Evolutionary conservation across 2,329 filamentous ascomycete genomes (phyloP).

Genomic region (Aspergillus ustus): DNA sequence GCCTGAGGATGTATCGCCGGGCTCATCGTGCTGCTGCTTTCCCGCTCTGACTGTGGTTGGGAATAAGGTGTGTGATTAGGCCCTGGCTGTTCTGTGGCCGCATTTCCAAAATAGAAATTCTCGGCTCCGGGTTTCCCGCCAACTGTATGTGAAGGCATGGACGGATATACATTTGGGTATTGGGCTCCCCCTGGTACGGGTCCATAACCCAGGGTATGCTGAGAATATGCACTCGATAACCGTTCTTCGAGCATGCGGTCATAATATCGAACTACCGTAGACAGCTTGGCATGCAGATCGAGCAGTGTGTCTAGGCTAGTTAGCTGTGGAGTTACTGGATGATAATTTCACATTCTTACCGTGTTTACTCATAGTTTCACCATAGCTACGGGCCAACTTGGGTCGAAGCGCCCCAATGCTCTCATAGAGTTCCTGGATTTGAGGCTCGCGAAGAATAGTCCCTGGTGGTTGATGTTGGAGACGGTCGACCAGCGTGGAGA

Average conservation of each 20-base stretch:
- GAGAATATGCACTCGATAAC: conserved; percentile 87
- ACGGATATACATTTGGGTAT: conserved; percentile 70
- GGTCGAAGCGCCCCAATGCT: conserved; percentile 92
- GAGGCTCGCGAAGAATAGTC: conserved; percentile 93
- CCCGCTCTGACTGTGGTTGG: conserved; percentile 43
- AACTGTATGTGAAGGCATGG: conserved; percentile 62
- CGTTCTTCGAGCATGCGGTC: conserved; percentile 97
- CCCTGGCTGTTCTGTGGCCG: conserved; percentile 53
- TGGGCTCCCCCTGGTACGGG: conserved; percentile 51
- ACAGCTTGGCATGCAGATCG: conserved; percentile 92
- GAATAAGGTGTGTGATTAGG: conserved; percentile 57
- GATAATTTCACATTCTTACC: conserved; percentile 57
- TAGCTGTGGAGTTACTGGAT: conserved; percentile 19
- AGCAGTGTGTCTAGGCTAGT: conserved; percentile 75
- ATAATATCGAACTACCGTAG: conserved; percentile 95
- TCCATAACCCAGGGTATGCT: conserved; percentile 71
- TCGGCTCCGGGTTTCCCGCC: conserved; percentile 64
- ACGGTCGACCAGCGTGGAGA: conserved; percentile 90
- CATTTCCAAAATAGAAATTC: conserved; percentile 78
- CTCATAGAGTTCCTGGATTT: conserved; percentile 97
- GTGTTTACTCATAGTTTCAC: conserved; percentile 99
- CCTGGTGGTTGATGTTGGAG: conserved; percentile 93
- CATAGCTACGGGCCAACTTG: conserved; percentile 92
- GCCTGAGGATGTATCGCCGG: conserved; percentile 27
- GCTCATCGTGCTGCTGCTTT: conserved; percentile 23